Evolutionary conservation across 169 alveolate genomes (phyloP), one percentile per base, ranked within the genome.

Genomic region (Plasmodium ovale): DNA sequence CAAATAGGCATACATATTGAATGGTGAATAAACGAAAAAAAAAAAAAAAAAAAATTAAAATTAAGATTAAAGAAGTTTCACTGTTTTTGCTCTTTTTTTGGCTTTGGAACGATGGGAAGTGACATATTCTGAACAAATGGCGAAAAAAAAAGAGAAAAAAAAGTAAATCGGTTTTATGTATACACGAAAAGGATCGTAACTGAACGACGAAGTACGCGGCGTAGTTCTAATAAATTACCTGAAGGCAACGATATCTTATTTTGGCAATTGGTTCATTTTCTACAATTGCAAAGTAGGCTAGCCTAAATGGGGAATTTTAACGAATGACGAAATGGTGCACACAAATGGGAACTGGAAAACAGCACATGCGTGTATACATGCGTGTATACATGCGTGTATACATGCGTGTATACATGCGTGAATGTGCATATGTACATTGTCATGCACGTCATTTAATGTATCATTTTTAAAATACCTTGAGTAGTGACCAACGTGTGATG

Each of bases 401-500:
- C 14, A 27, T 64, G 29, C 9, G 33, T 29, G 21, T 23, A 29
- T 23, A 9, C n/a, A 27, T 64, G 33, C n/a, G 33, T 16, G 29
- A 54, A 54, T 16, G 21, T 16, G 29, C 12, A 54, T n/a, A 16
- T 54, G 9, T 42, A 23, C 23, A 21, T 16, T 3, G 2, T 44
- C 31, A 14, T 69, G 31, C 51, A 23, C 27, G 9, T 49, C 21
- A 25, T 21, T 62, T 49, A 31, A 37, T 7, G 1, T 19, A 33
- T 72, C 42, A 35, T 25, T 64, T 87, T 27, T 27, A 42, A 47
- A 59, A 62, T 79, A 88, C 92, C 96, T 92, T 35, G 98, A 94
- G 72, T 95, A 96, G 82, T 97, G 99, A 14, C 98, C 98, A 14
- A 96, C 94, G 72, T 97, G 98, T 0, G 99, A 97, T 49, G 99